Evolutionary conservation across 257 asterid species (phyloP), one percentile per base, ranked within the genome.

Genomic region (Plantago elongata): DNA sequence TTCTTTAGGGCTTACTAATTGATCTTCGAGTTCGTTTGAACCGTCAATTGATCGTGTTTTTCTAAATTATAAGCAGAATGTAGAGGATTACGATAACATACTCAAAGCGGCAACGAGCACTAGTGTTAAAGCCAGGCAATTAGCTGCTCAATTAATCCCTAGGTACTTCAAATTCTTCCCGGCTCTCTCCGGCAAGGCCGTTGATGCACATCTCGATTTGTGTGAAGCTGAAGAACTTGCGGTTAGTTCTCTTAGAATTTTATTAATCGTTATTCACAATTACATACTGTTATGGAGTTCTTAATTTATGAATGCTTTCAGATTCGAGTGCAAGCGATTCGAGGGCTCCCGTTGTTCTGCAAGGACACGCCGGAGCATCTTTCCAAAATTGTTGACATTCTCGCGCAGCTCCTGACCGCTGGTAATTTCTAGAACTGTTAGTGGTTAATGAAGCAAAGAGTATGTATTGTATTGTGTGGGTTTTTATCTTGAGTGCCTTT

Each of bases 301-400:
- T 16, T 34, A 45, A 38, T 13, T 10, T 11, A 5, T 4, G 38
- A 13, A 37, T 55, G 34, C 43, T 57, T 67, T 64, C 80, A 90
- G 97, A 79, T 85, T 67, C 84, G 97, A 52, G 95, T 90, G 73
- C 97, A 90, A 80, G 97, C 97, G 15, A 90, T 87, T 55, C 95
- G 97, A 14, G 96, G 97, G 56, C 96, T 90, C 64, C 96, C 97
- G 48, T 94, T 90, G 60, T 90, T 90, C 81, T 90, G 97, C 85
- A 90, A 87, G 87, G 97, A 90, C 66, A 90, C 97, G 68, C 97
- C 97, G 2, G 96, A 87, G 68, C 82, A 87, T 79, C 94, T 90
- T 64, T 90, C 96, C 6, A 87, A 87, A 74, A 87, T 87, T 69
- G 97, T 87, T 60, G 96, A 90, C 75, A 90, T 90, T 76, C 97